Conservation (phyloP, 1,284 basidiomycete genomes). For the Microbotryum lychnidis-dioicae region DNA sequence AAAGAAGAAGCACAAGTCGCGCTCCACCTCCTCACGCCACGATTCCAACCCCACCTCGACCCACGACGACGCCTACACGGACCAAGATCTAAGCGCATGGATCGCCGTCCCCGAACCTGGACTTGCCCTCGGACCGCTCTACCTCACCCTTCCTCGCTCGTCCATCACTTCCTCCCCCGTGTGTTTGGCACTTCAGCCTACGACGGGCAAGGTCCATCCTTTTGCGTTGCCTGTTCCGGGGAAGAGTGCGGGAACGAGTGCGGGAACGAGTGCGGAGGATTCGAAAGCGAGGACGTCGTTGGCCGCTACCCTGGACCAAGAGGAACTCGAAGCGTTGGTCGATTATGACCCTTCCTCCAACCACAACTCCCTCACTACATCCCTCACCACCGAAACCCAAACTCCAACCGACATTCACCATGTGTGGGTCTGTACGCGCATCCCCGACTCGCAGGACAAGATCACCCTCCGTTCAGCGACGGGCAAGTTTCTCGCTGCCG, state of each 20-base stretch:
- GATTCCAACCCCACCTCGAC: conserved; percentile 50
- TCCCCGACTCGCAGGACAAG: conserved; percentile 62
- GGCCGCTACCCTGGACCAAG: conserved; percentile 15
- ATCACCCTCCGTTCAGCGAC: conserved; percentile 74
- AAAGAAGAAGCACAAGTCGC: conserved; percentile 46
- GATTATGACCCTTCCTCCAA: conserved; percentile 5
- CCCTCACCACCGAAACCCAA: conserved; percentile 50
- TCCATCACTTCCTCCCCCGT: conserved; percentile 50
- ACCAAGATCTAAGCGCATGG: conserved; percentile 49
- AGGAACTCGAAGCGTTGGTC: conserved; percentile 27
- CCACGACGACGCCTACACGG: conserved; percentile 6
- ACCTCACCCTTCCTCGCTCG: conserved; percentile 67
- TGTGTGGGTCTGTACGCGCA: conserved; percentile 74
- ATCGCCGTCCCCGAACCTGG: conserved; percentile 59
- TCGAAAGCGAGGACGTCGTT: conserved; percentile 28
- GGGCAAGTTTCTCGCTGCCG: conserved; percentile 76
- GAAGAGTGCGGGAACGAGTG: conserved; percentile 48
- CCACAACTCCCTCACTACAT: background rate
- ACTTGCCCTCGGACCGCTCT: conserved; percentile 73
- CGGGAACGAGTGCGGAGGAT: conserved; percentile 42
- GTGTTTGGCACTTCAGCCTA: conserved; percentile 66
- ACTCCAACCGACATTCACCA: conserved; percentile 66
- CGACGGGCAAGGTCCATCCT: conserved; percentile 55
- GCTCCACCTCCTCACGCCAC: conserved; percentile 36
- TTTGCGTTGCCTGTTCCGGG: conserved; percentile 45